Evolutionary conservation across 2,329 filamentous ascomycete genomes (phyloP), one percentile per base, ranked within the genome.

Genomic region (Cercospora sp.): DNA sequence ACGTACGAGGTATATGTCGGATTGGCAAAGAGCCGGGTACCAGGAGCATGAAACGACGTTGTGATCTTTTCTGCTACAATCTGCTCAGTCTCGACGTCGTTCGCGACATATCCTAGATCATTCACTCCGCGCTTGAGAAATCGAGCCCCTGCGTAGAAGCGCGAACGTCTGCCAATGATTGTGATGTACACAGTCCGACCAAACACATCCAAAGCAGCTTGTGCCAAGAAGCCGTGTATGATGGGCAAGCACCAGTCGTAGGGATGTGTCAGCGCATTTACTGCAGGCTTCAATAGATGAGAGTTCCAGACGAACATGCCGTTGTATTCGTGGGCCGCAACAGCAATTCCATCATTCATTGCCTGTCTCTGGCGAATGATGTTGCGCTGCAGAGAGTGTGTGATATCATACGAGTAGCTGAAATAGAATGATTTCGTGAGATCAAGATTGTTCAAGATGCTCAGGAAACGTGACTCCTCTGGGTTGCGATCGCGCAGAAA

Each of bases 261-360:
- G 0, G 92, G 89, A 74, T 94, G 91, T 70, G 90, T 90, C 45
- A 99, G 82, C 5, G 86, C 86, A 18, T 83, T 81, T 12, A 87
- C 83, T 0, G 91, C 93, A 0, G 95, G 94, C 68, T 90, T 85
- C 18, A 99, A 85, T 4, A 99, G 85, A 79, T 97, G 91, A 73
- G 92, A 88, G 74, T 99, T 99, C 95, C 95, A 99, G 2, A 98
- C 91, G 77, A 99, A 99, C 95, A 99, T 99, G 45, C 91, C 88
- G 75, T 97, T 97, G 77, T 91, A 91, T 73, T 93, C 88, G 49
- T 85, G 83, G 6, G 69, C 66, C 3, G 86, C 84, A 30, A 87
- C 85, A 1, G 87, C 82, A 12, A 85, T 80, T 1, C 91, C 92
- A 69, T 89, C 84, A 32, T 88, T 85, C 61, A 97, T 81, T 2